These are phyloP conservation scores for Diaporthe sp. DNA, from an alignment of 2,329 filamentous ascomycete genomes.

Conservation along the genomic window DNA sequence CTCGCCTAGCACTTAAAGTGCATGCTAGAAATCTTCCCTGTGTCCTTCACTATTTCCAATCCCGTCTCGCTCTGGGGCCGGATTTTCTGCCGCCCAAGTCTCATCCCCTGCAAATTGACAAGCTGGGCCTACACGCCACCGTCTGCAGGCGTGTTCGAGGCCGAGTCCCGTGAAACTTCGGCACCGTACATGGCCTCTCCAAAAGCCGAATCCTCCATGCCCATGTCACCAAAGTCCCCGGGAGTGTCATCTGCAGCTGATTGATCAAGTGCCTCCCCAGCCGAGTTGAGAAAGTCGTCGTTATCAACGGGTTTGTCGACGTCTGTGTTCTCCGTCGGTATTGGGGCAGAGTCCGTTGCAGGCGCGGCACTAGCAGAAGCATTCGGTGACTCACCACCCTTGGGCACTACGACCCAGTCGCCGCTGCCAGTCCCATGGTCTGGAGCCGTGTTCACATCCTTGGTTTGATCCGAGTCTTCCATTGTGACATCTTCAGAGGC, in stretches of 20 bases:
- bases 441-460: constrained; percentile 61
- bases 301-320: constrained; percentile 52
- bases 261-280: constrained; percentile 75
- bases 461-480: constrained; percentile 44
- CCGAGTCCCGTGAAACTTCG: constrained; percentile 44
- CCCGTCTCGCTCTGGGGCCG: not conserved
- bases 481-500: constrained; percentile 55
- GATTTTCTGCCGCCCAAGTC: not conserved
- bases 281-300: constrained; percentile 73
- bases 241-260: constrained; percentile 58
- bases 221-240: constrained; percentile 65
- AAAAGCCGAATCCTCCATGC: constrained; percentile 84
- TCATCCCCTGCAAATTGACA: constrained; percentile 37
- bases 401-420: constrained; percentile 82
- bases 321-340: constrained; percentile 16
- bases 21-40: not conserved
- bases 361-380: constrained; percentile 19
- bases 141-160: constrained; percentile 49
- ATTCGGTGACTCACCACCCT: constrained; percentile 61
- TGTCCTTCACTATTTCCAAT: not conserved
- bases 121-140: constrained; percentile 31
- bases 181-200: constrained; percentile 83
- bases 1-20: not conserved
- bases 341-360: constrained; percentile 38
- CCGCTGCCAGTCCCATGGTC: constrained; percentile 64